phyloP scores from a whole-genome alignment of 1,284 basidiomycete species.

The Phellinidium pouzarii region DNA sequence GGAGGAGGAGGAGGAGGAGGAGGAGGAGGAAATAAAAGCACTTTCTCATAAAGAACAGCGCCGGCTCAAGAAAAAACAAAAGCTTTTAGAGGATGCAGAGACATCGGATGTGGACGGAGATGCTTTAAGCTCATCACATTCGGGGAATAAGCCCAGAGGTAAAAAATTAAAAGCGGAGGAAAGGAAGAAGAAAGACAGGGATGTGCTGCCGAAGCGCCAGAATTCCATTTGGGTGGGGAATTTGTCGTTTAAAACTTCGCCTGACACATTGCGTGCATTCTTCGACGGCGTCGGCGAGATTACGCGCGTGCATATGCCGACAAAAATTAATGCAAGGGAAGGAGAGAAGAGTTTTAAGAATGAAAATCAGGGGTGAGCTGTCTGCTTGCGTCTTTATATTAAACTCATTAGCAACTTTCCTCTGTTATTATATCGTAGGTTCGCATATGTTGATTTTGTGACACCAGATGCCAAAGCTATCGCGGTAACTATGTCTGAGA shows the following conservation, averaged over 20 bases:
- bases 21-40: conserved; percentile 36
- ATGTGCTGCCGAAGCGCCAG: conserved; percentile 43
- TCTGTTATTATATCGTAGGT: conserved; percentile 1
- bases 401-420: not conserved
- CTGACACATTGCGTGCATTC: conserved; percentile 62
- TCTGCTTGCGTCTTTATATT: conserved; percentile 1
- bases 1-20: not conserved
- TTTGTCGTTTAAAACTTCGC: conserved; percentile 84
- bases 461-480: conserved; percentile 65
- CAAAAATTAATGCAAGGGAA: conserved; percentile 38
- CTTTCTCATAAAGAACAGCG: conserved; percentile 67
- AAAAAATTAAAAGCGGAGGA: not conserved
- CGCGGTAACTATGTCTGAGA: conserved; percentile 80
- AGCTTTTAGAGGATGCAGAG: conserved; percentile 1
- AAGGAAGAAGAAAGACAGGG: conserved; percentile 18
- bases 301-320: conserved; percentile 70
- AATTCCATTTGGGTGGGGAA: conserved; percentile 96
- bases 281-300: conserved; percentile 70
- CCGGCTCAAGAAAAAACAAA: conserved; percentile 17
- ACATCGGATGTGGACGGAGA: not conserved
- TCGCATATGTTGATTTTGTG: conserved; percentile 90
- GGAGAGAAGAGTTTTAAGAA: conserved; percentile 24
- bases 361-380: conserved; percentile 64
- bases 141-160: too few relatives aligned
- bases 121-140: too few relatives aligned